A percentile compares a stretch with the other conserved stretches of the same genome.
phyloP scores from a whole-genome alignment of 2,329 filamentous ascomycete genomes.

The Curvularia sp. region DNA sequence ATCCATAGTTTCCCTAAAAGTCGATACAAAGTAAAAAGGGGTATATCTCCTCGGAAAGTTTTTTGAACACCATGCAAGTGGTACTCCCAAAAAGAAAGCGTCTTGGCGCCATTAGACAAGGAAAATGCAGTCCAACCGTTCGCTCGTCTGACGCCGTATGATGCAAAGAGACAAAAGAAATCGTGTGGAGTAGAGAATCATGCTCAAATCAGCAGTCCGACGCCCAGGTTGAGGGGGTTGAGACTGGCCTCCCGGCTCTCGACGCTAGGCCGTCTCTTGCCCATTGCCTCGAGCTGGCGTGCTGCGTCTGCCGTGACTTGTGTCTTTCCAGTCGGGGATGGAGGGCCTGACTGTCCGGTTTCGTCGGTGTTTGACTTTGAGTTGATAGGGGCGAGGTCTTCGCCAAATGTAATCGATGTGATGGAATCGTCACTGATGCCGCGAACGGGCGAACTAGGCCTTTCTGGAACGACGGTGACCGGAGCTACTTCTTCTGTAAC shows the following conservation, averaged over 20 bases:
- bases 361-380: constrained; percentile 34
- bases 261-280: constrained; percentile 33
- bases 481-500: constrained; percentile 11
- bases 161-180: constrained; percentile 1
- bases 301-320: constrained; percentile 36
- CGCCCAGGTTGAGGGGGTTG: constrained; percentile 30
- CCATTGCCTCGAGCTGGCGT: constrained; percentile 26
- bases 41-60: background rate
- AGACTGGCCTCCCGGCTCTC: constrained; percentile 29
- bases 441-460: constrained; percentile 40
- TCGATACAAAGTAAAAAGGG: constrained; percentile 13
- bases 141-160: background rate
- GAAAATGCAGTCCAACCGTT: background rate
- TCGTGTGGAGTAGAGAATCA: background rate
- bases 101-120: background rate
- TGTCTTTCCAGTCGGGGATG: constrained; percentile 35
- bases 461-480: constrained; percentile 13
- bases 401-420: constrained; percentile 43
- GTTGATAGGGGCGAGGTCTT: constrained; percentile 38
- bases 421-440: constrained; percentile 43
- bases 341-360: constrained; percentile 32
- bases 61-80: constrained; percentile 1
- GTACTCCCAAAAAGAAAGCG: background rate
- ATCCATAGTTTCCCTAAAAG: constrained; percentile 1
- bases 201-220: constrained; percentile 33